These are phyloP conservation scores for Ogataea pilisensis DNA, from an alignment of 805 yeast genomes.

Conservation along the genomic window DNA sequence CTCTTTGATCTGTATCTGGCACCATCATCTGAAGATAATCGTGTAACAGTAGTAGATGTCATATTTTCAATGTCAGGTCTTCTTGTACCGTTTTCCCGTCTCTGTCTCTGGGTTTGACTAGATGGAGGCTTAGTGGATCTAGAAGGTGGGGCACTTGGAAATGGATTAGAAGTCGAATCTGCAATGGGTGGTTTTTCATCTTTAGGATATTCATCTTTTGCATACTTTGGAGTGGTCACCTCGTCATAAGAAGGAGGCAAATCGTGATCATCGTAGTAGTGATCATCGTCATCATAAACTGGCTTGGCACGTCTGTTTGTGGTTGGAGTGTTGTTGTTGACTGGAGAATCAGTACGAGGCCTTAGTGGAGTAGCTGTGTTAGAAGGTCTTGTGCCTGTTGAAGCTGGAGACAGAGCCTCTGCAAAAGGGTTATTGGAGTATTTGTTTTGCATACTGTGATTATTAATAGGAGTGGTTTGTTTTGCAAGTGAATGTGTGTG, in stretches of 20 bases:
- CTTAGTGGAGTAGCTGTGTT: background rate
- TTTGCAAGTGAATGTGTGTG: background rate
- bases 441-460: constrained; percentile 11
- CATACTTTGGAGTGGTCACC: constrained; percentile 49
- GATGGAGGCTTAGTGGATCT: constrained; percentile 6
- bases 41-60: constrained; percentile 23
- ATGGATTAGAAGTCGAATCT: constrained; percentile 23
- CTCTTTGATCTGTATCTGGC: constrained; percentile 29
- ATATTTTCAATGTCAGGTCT: constrained; percentile 18
- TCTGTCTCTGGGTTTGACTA: background rate
- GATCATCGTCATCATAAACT: constrained; percentile 24
- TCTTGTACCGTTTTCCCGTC: constrained; percentile 16
- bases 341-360: constrained; percentile 1
- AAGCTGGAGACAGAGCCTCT: constrained; percentile 39
- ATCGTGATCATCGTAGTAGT: constrained; percentile 24
- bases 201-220: constrained; percentile 45
- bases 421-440: constrained; percentile 52
- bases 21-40: constrained; percentile 22
- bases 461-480: too few relatives aligned
- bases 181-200: constrained; percentile 39
- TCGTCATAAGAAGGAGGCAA: constrained; percentile 69
- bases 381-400: constrained; percentile 22
- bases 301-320: constrained; percentile 10
- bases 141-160: constrained; percentile 18
- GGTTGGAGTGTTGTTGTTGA: background rate